These are phyloP conservation scores for Cardamine resedifolia DNA, from an alignment of 345 rosid genomes.

Conservation along the genomic window DNA sequence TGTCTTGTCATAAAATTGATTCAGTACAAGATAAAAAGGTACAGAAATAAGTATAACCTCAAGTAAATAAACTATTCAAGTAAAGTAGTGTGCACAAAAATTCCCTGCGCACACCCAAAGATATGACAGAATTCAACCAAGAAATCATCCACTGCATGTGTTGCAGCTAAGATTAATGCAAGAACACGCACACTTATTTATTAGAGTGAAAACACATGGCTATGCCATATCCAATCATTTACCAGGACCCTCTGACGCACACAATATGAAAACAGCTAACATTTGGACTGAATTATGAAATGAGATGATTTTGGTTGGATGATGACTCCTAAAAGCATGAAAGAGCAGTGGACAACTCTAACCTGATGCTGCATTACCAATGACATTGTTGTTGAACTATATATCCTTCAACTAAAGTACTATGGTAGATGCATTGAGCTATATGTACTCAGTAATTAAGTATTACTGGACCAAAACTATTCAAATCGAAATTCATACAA, in stretches of 20 bases:
- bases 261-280: slow-evolving; percentile 7
- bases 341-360: slow-evolving; percentile 10
- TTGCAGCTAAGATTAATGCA: slow-evolving; percentile 17
- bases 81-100: not conserved
- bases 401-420: not conserved
- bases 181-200: not conserved
- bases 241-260: slow-evolving; percentile 6
- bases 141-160: not conserved
- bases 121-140: slow-evolving; percentile 13
- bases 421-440: slow-evolving; percentile 6
- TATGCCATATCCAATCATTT: not conserved
- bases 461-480: slow-evolving; percentile 1
- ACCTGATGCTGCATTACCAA: not conserved
- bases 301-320: slow-evolving; percentile 10
- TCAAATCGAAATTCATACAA: not conserved
- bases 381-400: not conserved
- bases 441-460: not conserved
- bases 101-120: not conserved
- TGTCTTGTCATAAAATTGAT: slow-evolving; percentile 11
- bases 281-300: not conserved
- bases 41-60: not conserved
- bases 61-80: not conserved
- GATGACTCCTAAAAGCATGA: slow-evolving; percentile 12
- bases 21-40: not conserved
- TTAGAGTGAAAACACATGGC: not conserved